phyloP scores from a whole-genome alignment of 1,139 yeast genomes.

The Sugiyamaella neomexicana region DNA sequence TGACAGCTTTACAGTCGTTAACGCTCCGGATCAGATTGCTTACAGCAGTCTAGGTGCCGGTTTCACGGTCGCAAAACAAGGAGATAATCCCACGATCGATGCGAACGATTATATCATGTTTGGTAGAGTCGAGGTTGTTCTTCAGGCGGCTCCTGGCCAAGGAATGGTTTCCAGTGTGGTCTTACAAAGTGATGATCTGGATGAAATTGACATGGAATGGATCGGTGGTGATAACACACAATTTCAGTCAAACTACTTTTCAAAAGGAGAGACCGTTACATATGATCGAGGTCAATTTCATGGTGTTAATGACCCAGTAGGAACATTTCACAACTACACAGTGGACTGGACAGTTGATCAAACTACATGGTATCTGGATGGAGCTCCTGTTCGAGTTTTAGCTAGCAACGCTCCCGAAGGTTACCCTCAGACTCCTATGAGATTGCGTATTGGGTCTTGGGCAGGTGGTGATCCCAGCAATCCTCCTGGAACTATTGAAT shows the following conservation, averaged over 20 bases:
- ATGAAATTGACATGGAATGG: slow-evolving; percentile 85
- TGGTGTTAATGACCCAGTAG: slow-evolving; percentile 54
- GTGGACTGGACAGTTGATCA: slow-evolving; percentile 72
- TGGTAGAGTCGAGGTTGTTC: slow-evolving; percentile 71
- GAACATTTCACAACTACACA: slow-evolving; percentile 69
- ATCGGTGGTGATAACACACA: slow-evolving; percentile 70
- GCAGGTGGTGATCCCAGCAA: slow-evolving; percentile 76
- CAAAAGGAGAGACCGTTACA: slow-evolving; percentile 73
- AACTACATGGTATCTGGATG: slow-evolving; percentile 64
- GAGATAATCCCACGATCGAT: slow-evolving; percentile 71
- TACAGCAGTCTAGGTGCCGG: slow-evolving; percentile 53
- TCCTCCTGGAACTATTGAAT: slow-evolving; percentile 64
- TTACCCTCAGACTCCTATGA: slow-evolving; percentile 79
- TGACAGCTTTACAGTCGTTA: slow-evolving; percentile 26
- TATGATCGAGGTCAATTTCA: slow-evolving; percentile 79
- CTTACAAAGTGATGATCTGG: slow-evolving; percentile 79
- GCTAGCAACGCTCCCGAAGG: slow-evolving; percentile 52
- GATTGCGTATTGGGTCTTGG: slow-evolving; percentile 69
- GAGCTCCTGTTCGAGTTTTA: slow-evolving; percentile 57
- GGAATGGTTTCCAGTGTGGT: slow-evolving; percentile 81
- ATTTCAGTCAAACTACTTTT: slow-evolving; percentile 77
- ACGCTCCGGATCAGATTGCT: slow-evolving; percentile 28
- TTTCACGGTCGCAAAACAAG: slow-evolving; percentile 58
- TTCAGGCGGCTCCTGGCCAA: slow-evolving; percentile 71
- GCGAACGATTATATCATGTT: slow-evolving; percentile 83